phyloP scores from a whole-genome alignment of 2,329 filamentous ascomycete species.

The Trichoderma harzianum region DNA sequence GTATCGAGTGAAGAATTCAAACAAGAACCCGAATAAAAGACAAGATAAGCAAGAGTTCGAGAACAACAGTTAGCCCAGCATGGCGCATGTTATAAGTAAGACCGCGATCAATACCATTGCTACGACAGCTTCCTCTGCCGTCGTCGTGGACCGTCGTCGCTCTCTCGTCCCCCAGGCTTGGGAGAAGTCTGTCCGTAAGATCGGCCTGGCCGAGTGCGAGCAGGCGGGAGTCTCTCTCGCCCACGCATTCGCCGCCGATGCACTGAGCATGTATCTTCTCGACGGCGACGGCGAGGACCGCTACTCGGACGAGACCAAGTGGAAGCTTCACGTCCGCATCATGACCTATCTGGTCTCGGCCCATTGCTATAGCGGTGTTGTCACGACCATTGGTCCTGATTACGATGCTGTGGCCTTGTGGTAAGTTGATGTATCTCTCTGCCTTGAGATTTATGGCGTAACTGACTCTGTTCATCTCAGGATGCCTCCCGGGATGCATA shows the following conservation, averaged over 20 bases:
- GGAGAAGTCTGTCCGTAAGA: constrained; percentile 57
- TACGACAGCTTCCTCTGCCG: background rate
- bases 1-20: constrained; percentile 6
- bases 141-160: constrained; percentile 23
- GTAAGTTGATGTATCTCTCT: constrained; percentile 45
- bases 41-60: background rate
- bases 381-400: constrained; percentile 69
- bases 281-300: constrained; percentile 64
- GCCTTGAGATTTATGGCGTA: accelerated
- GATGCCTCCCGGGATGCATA: constrained; percentile 56
- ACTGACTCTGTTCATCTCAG: background rate
- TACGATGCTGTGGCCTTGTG: constrained; percentile 77
- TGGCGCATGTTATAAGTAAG: constrained; percentile 19
- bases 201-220: constrained; percentile 65
- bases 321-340: constrained; percentile 72
- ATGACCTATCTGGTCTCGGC: constrained; percentile 75
- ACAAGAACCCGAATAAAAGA: background rate
- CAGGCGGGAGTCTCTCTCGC: constrained; percentile 69
- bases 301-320: constrained; percentile 64
- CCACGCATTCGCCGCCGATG: constrained; percentile 73
- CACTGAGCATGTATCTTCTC: constrained; percentile 71
- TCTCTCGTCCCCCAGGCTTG: constrained; percentile 53
- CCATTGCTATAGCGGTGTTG: constrained; percentile 70
- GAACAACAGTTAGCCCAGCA: background rate
- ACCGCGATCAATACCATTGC: constrained; percentile 19